A percentile compares a stretch with the other conserved stretches of the same genome.
Evolutionary conservation across 2,329 filamentous ascomycete genomes (phyloP).

Genomic region (Acrodontium crateriforme): DNA sequence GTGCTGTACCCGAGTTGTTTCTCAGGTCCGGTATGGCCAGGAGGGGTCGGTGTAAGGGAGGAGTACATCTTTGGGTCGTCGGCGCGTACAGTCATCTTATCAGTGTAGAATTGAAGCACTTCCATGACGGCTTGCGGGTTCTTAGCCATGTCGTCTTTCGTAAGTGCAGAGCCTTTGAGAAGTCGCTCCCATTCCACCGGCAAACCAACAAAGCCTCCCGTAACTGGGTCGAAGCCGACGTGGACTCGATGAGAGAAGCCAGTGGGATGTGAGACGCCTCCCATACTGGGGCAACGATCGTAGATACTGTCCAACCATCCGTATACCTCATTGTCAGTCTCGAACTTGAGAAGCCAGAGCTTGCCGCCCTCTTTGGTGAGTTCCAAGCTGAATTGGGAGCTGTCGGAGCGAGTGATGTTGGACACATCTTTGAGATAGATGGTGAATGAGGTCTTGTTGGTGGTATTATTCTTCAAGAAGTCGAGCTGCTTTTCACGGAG

Average conservation of each 20-base stretch:
- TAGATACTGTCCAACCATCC: slow-evolving; percentile 99
- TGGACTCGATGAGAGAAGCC: slow-evolving; percentile 97
- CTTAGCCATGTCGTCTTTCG: slow-evolving; percentile 95
- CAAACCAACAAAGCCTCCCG: slow-evolving; percentile 85
- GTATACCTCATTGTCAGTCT: slow-evolving; percentile 91
- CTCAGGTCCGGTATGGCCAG: slow-evolving; percentile 32
- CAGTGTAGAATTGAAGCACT: slow-evolving; percentile 73
- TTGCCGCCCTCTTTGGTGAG: slow-evolving; percentile 79
- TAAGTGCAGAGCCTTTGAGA: slow-evolving; percentile 89
- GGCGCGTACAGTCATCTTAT: slow-evolving; percentile 58
- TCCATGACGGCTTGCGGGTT: slow-evolving; percentile 64
- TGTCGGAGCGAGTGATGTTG: slow-evolving; percentile 80
- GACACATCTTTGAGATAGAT: slow-evolving; percentile 78
- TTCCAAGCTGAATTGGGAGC: slow-evolving; percentile 84
- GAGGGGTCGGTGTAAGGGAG: slow-evolving; percentile 54
- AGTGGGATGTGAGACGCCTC: slow-evolving; percentile 93
- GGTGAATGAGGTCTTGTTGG: slow-evolving; percentile 67
- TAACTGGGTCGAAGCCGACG: slow-evolving; percentile 91
- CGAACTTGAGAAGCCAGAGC: slow-evolving; percentile 82
- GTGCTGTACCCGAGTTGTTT: slow-evolving; percentile 36
- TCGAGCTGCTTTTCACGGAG: slow-evolving; percentile 86
- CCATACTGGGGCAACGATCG: slow-evolving; percentile 90
- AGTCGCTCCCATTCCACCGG: slow-evolving; percentile 96
- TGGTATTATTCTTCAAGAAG: slow-evolving; percentile 82
- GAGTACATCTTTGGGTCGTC: slow-evolving; percentile 58